These are phyloP conservation scores for Kwoniella botswanensis DNA, from an alignment of 768 basidiomycete genomes.

Conservation along the genomic window DNA sequence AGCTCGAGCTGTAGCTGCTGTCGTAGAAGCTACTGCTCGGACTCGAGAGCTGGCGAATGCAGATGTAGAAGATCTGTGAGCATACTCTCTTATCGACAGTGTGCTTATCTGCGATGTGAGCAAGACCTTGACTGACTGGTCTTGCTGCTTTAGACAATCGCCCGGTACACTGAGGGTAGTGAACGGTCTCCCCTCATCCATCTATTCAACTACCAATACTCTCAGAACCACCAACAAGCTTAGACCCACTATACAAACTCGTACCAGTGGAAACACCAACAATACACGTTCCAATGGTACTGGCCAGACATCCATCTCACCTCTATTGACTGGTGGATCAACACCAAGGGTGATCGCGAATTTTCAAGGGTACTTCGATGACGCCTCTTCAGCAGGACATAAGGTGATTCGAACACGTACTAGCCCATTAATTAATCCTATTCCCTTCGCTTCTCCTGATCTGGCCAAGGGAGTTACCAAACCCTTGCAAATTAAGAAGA, in stretches of 20 bases:
- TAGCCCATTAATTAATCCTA: slow-evolving; percentile 28
- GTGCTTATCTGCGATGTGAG: not conserved
- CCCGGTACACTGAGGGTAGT: slow-evolving; percentile 49
- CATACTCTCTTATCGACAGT: not conserved
- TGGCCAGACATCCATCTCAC: slow-evolving; percentile 18
- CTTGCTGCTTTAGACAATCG: not conserved
- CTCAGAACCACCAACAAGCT: not conserved
- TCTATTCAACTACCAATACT: slow-evolving; percentile 52
- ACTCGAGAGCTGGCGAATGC: slow-evolving; percentile 21
- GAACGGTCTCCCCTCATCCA: slow-evolving; percentile 58
- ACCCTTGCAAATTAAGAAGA: slow-evolving; percentile 31
- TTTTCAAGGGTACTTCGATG: slow-evolving; percentile 40
- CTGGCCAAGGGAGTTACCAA: slow-evolving; percentile 5
- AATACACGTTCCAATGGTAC: slow-evolving; percentile 10
- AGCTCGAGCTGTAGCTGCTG: slow-evolving; percentile 56
- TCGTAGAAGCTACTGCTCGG: slow-evolving; percentile 50
- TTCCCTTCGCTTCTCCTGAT: slow-evolving; percentile 26
- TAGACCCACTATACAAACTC: not conserved
- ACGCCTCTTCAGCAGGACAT: slow-evolving; percentile 11
- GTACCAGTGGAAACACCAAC: not conserved
- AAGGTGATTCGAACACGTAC: not conserved
- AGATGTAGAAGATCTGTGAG: slow-evolving; percentile 35
- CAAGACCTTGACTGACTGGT: not conserved
- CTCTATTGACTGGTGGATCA: slow-evolving; percentile 28
- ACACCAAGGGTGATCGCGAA: slow-evolving; percentile 44